Percentiles rank a stretch among this genome's conserved stretches.
These are phyloP conservation scores for Dictyostelium intermedium DNA, from an alignment of 78 protist species.

Conservation along the genomic window DNA sequence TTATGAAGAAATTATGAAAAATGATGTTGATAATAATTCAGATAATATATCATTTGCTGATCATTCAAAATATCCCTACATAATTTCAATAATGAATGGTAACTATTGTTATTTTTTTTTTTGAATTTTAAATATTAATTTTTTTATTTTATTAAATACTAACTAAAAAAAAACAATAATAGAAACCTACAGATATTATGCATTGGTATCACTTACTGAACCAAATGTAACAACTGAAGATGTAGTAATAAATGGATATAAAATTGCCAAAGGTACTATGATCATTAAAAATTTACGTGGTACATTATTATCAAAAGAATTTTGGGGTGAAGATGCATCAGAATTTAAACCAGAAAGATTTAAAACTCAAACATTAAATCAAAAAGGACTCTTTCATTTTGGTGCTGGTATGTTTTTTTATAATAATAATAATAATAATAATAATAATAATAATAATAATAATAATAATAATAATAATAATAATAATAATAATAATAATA, in stretches of 20 bases:
- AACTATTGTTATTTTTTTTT: neutral
- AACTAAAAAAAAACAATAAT: no score
- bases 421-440: no score
- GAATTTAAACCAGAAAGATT: slow-evolving; percentile 28
- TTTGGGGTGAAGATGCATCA: neutral
- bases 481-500: no score
- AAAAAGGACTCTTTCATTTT: neutral
- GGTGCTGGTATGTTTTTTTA: neutral
- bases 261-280: slow-evolving; percentile 32
- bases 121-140: no score
- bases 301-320: neutral
- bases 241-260: neutral
- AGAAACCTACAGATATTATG: neutral
- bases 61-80: neutral
- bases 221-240: neutral
- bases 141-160: neutral
- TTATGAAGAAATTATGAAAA: neutral
- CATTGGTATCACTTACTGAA: neutral
- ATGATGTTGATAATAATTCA: neutral
- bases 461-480: no score
- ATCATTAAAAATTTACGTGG: neutral
- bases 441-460: no score
- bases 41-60: neutral
- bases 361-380: neutral
- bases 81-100: neutral